A percentile compares a stretch with the other conserved stretches of the same genome.
These are phyloP conservation scores for Pezicula radicicola DNA, from an alignment of 2,329 filamentous ascomycete species.

Conservation along the genomic window DNA sequence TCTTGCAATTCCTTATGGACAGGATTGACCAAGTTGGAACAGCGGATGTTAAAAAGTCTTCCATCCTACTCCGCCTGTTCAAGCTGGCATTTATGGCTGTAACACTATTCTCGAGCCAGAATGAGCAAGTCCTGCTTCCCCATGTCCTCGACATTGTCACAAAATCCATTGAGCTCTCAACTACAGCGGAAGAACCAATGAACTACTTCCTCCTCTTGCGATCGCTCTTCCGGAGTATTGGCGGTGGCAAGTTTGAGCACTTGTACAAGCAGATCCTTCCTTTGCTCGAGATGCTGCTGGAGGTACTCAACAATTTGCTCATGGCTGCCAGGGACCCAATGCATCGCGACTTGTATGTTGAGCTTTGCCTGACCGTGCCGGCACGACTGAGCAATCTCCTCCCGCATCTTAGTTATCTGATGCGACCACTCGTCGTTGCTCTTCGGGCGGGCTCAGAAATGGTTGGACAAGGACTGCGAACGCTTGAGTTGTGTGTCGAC, in stretches of 20 bases:
- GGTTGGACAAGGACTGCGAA: slow-evolving; percentile 89
- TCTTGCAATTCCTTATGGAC: slow-evolving; percentile 95
- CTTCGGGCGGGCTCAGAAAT: slow-evolving; percentile 88
- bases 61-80: slow-evolving; percentile 89
- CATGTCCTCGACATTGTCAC: slow-evolving; percentile 98
- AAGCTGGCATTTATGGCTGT: slow-evolving; percentile 99
- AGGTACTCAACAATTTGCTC: slow-evolving; percentile 93
- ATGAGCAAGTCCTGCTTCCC: slow-evolving; percentile 91
- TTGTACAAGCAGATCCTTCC: slow-evolving; percentile 98
- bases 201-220: slow-evolving; percentile 95
- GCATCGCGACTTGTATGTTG: slow-evolving; percentile 94
- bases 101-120: slow-evolving; percentile 89
- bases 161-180: slow-evolving; percentile 93
- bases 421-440: slow-evolving; percentile 96
- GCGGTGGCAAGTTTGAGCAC: slow-evolving; percentile 94
- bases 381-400: slow-evolving; percentile 91
- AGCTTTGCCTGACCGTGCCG: slow-evolving; percentile 93
- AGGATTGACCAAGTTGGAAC: slow-evolving; percentile 93
- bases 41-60: slow-evolving; percentile 86
- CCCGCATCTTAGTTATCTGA: slow-evolving; percentile 92
- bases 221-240: slow-evolving; percentile 93
- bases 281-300: slow-evolving; percentile 92
- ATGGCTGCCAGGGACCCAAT: slow-evolving; percentile 85
- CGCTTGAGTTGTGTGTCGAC: slow-evolving; percentile 93
- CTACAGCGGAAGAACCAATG: slow-evolving; percentile 94